phyloP scores from a whole-genome alignment of 768 basidiomycete species.

The Leccinum barrowsii region DNA sequence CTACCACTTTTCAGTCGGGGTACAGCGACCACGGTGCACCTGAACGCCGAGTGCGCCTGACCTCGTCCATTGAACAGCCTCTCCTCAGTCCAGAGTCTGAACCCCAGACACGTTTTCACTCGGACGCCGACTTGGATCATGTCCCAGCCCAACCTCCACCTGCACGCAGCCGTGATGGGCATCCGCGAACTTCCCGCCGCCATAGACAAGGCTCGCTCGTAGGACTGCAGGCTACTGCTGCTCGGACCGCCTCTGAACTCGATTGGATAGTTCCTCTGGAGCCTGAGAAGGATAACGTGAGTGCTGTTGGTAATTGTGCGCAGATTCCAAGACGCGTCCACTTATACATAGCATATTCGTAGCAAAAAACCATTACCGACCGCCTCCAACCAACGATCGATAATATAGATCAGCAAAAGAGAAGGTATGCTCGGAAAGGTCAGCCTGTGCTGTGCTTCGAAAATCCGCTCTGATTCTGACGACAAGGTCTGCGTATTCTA shows the following conservation, averaged over 20 bases:
- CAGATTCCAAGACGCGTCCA: not conserved
- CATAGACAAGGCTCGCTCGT: not conserved
- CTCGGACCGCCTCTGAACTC: conserved; percentile 8
- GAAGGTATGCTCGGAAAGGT: conserved; percentile 47
- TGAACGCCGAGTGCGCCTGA: not conserved
- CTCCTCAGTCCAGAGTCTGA: conserved; percentile 10
- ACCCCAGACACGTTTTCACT: not conserved
- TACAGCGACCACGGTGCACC: not conserved
- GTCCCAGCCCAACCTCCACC: conserved; percentile 3
- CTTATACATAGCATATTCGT: not conserved
- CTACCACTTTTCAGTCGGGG: not conserved
- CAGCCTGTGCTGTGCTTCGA: not conserved
- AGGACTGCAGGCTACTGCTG: not conserved
- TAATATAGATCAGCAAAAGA: conserved; percentile 43
- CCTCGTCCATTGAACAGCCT: conserved; percentile 7
- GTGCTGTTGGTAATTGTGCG: not conserved
- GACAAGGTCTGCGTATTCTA: not conserved
- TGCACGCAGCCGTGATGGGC: conserved; percentile 16
- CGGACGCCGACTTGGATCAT: conserved; percentile 5
- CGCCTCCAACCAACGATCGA: conserved; percentile 53
- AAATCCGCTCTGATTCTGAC: conserved; percentile 9
- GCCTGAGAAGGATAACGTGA: not conserved
- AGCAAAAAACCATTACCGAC: conserved; percentile 39
- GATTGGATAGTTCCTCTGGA: conserved; percentile 24
- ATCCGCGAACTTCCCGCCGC: conserved; percentile 14